phyloP scores from a whole-genome alignment of 2,329 filamentous ascomycete species.

The Curvularia lunata region DNA sequence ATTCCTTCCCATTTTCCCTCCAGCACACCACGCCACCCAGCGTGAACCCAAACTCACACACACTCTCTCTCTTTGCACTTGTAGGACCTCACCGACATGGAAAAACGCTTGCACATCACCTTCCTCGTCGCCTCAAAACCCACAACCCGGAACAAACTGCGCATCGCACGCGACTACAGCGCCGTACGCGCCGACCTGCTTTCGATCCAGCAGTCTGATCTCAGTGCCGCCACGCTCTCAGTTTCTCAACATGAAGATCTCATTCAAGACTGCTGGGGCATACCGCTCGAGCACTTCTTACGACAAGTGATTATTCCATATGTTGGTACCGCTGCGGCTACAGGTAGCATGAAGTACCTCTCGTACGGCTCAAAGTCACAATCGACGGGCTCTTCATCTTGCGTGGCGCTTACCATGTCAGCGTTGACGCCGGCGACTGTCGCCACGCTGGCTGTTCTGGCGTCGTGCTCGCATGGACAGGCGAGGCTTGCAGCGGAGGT shows the following conservation, averaged over 20 bases:
- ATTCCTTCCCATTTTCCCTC: no score
- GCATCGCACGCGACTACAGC: slow-evolving; percentile 16
- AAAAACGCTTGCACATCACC: slow-evolving; percentile 18
- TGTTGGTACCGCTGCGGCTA: no score
- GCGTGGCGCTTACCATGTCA: no score
- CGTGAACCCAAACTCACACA: no score
- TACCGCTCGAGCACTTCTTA: slow-evolving; percentile 8
- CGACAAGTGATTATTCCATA: neutral
- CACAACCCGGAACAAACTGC: slow-evolving; percentile 10
- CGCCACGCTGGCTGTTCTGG: neutral
- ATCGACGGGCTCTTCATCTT: no score
- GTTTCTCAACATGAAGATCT: neutral
- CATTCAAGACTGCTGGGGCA: slow-evolving; percentile 16
- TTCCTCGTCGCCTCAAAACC: slow-evolving; percentile 16
- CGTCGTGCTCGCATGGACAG: slow-evolving; percentile 19
- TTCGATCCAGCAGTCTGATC: neutral
- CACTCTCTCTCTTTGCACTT: no score
- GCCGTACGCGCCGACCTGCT: slow-evolving; percentile 9
- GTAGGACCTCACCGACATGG: slow-evolving; percentile 16
- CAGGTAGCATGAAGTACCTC: neutral
- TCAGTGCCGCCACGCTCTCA: neutral
- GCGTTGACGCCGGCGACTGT: neutral
- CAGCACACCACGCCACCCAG: no score
- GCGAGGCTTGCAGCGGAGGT: slow-evolving; percentile 6
- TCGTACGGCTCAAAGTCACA: neutral